Conservation (phyloP, 2,329 filamentous ascomycete genomes). For the Sclerotinia glacialis region DNA sequence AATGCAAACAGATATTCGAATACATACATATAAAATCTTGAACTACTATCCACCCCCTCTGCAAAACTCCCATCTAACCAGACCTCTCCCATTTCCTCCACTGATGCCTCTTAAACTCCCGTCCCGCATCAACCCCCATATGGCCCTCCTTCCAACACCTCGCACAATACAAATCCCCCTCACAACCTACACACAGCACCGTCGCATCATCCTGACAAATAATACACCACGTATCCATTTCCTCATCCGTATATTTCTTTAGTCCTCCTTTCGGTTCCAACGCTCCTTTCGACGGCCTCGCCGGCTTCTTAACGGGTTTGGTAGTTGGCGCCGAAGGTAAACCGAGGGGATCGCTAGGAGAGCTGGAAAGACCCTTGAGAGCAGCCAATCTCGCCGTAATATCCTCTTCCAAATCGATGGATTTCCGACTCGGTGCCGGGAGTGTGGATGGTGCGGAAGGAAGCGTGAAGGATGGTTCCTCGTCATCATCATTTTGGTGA, state of each 20-base stretch:
- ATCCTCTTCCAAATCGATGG: constrained; percentile 34
- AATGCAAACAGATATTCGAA: neutral
- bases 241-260: constrained; percentile 59
- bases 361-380: constrained; percentile 26
- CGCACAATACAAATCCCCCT: constrained; percentile 69
- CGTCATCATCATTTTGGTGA: neutral
- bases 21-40: no score
- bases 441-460: constrained; percentile 35
- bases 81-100: constrained; percentile 57
- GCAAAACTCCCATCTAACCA: constrained; percentile 22
- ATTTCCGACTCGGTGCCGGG: constrained; percentile 27
- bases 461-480: constrained; percentile 24
- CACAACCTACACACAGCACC: constrained; percentile 70
- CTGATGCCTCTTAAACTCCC: constrained; percentile 67
- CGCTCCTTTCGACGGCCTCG: constrained; percentile 3
- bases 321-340: constrained; percentile 38
- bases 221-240: constrained; percentile 74
- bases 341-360: constrained; percentile 28
- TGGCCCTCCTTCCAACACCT: constrained; percentile 83
- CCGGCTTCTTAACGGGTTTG: constrained; percentile 29
- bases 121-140: constrained; percentile 63
- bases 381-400: constrained; percentile 38
- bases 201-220: constrained; percentile 79
- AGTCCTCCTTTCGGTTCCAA: constrained; percentile 11
- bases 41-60: no score